Evolutionary conservation across 2,329 filamentous ascomycete genomes (phyloP).

Genomic region (Eurotiales sp.): DNA sequence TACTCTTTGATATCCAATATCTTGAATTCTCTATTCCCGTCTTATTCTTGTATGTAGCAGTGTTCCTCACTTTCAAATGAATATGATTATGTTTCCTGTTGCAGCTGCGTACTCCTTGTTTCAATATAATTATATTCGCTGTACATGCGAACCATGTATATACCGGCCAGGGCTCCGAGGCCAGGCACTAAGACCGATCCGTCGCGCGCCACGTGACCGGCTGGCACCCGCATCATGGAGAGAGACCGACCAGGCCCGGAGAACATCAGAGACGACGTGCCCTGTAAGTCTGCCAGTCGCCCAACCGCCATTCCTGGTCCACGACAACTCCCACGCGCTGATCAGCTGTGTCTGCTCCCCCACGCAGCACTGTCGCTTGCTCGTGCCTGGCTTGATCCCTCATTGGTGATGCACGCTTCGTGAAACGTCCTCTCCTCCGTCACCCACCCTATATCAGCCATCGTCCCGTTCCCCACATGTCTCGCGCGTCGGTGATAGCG

Average conservation of each 20-base stretch:
- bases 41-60: conserved; percentile 14
- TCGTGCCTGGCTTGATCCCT: conserved; percentile 2
- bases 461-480: conserved; percentile 41
- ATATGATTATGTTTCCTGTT: neutral
- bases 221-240: conserved; percentile 14
- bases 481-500: conserved; percentile 41
- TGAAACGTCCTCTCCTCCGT: conserved; percentile 9
- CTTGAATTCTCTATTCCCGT: conserved; percentile 22
- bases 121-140: too few relatives aligned
- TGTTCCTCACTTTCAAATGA: neutral
- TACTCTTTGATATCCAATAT: conserved; percentile 22
- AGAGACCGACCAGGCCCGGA: neutral
- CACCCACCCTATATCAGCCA: conserved; percentile 17
- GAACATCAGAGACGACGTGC: conserved; percentile 15
- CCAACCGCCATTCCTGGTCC: too few relatives aligned
- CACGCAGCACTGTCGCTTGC: neutral
- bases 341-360: conserved; percentile 6
- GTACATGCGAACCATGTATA: too few relatives aligned
- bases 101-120: too few relatives aligned
- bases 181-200: conserved; percentile 1
- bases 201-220: conserved; percentile 13
- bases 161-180: conserved; percentile 5
- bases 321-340: neutral
- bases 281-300: too few relatives aligned
- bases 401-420: conserved; percentile 6